These are phyloP conservation scores for Cordyceps javanica DNA, from an alignment of 2,329 filamentous ascomycete species.

Conservation along the genomic window DNA sequence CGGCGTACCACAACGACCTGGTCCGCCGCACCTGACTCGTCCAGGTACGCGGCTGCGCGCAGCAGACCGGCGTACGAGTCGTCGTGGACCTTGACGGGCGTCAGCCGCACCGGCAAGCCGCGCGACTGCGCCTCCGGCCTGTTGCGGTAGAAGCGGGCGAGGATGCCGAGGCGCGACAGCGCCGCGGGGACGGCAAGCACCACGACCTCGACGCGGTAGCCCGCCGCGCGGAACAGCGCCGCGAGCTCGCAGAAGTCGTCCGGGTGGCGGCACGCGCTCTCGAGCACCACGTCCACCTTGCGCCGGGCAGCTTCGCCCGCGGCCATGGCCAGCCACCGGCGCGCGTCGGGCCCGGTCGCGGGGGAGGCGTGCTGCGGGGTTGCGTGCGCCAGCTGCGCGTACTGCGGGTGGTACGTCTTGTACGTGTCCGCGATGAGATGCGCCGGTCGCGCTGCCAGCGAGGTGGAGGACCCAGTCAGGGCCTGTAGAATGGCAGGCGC, in stretches of 20 bases:
- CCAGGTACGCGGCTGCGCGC: slow-evolving; percentile 31
- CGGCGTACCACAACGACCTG: slow-evolving; percentile 34
- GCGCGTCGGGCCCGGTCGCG: slow-evolving; percentile 35
- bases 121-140: slow-evolving; percentile 29
- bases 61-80: slow-evolving; percentile 37
- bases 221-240: slow-evolving; percentile 25
- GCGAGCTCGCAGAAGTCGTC: slow-evolving; percentile 34
- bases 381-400: slow-evolving; percentile 25
- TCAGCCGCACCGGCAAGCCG: slow-evolving; percentile 34
- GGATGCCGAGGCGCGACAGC: slow-evolving; percentile 36
- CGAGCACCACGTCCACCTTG: slow-evolving; percentile 33
- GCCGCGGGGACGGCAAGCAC: slow-evolving; percentile 36
- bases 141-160: slow-evolving; percentile 32
- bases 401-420: slow-evolving; percentile 42
- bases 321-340: slow-evolving; percentile 38
- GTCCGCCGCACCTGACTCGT: slow-evolving; percentile 24
- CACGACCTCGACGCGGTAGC: slow-evolving; percentile 34
- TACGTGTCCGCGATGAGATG: slow-evolving; percentile 45
- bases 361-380: slow-evolving; percentile 31
- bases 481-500: slow-evolving; percentile 32
- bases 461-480: slow-evolving; percentile 20
- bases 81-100: slow-evolving; percentile 38
- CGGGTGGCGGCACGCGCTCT: slow-evolving; percentile 39
- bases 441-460: slow-evolving; percentile 16
- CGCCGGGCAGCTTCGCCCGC: slow-evolving; percentile 26